Evolutionary conservation across 306 rosid genomes (phyloP).

Genomic region (Vicia faba): DNA sequence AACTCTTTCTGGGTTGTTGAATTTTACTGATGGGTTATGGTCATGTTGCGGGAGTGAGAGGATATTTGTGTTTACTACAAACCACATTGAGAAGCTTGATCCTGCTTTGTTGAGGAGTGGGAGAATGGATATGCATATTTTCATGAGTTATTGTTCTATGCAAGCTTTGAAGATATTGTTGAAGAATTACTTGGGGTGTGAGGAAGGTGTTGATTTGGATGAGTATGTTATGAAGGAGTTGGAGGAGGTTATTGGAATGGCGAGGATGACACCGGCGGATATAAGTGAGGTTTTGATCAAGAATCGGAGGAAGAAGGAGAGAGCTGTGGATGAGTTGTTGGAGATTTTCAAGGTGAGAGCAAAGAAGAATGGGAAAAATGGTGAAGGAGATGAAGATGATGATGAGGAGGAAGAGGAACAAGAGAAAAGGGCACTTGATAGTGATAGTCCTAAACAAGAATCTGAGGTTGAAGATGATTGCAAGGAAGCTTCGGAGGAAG

Average conservation of each 20-base stretch:
- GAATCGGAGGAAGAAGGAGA: conserved; percentile 61
- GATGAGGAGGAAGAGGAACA: conserved; percentile 66
- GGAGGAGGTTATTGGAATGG: conserved; percentile 59
- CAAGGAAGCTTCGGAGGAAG: conserved; percentile 49
- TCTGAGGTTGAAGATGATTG: conserved; percentile 51
- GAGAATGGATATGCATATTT: conserved; percentile 94
- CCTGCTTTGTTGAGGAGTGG: conserved; percentile 89
- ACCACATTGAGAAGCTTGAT: conserved; percentile 96
- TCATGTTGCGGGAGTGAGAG: conserved; percentile 98
- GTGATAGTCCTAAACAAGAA: conserved; percentile 78
- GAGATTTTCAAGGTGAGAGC: conserved; percentile 61
- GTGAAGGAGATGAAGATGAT: conserved; percentile 33
- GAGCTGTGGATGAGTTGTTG: conserved; percentile 60
- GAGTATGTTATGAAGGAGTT: conserved; percentile 35
- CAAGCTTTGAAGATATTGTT: conserved; percentile 72
- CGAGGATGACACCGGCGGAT: conserved; percentile 90
- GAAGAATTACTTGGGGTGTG: conserved; percentile 64
- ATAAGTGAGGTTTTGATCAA: conserved; percentile 89
- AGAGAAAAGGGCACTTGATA: conserved; percentile 92
- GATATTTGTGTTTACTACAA: conserved; percentile 89
- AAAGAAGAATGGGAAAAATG: conserved; percentile 51
- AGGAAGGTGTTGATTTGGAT: conserved; percentile 46
- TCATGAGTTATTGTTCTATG: conserved; percentile 76
- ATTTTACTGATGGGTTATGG: conserved; percentile 96
- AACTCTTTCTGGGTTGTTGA: conserved; percentile 85